Evolutionary conservation across 345 rosid genomes (phyloP), one percentile per base, ranked within the genome.

Genomic region (Moricandia arvensis): DNA sequence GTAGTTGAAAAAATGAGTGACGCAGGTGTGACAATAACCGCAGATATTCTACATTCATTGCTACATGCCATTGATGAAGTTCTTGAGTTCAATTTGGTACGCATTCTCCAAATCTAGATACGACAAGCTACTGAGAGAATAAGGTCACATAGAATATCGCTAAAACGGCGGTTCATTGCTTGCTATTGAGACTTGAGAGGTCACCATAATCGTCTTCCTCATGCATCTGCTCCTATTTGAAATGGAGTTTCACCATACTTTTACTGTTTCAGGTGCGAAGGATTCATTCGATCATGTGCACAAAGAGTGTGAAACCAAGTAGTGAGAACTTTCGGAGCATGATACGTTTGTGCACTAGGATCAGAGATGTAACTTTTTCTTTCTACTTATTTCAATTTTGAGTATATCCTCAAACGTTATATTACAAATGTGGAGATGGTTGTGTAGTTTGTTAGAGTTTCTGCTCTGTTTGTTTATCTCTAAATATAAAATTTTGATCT

Each of bases 351-450:
- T 78, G 84, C 21, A 84, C 81, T 67, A 89, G 83, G 85, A 81
- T 87, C 85, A 90, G 84, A 89, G 96, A 95, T 78, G 99, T 95
- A 86, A 88, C 84, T 80, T 72, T 43, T 18, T 49, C 43, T 66
- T 26, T 18, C 43, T 35, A 7, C 38, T 37, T 45, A 63, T n/a
- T 51, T 15, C 38, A 71, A 27, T 58, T 16, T 78, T 61, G 38
- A 47, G 54, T 67, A 33, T 71, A 70, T 61, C 3, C n/a, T 21
- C 57, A 63, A 24, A 70, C 29, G 62, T 11, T 71, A 18, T 58
- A 60, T 66, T 63, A 51, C 57, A 59, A 57, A 74, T 21, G 34
- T 4, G 9, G 38, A 49, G 18, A 34, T 35, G 43, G 29, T 15
- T 67, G 21, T 63, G 37, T 16, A 73, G 57, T 66, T 31, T 73